phyloP scores from a whole-genome alignment of 306 rosid species.

The Rosa multiflora region DNA sequence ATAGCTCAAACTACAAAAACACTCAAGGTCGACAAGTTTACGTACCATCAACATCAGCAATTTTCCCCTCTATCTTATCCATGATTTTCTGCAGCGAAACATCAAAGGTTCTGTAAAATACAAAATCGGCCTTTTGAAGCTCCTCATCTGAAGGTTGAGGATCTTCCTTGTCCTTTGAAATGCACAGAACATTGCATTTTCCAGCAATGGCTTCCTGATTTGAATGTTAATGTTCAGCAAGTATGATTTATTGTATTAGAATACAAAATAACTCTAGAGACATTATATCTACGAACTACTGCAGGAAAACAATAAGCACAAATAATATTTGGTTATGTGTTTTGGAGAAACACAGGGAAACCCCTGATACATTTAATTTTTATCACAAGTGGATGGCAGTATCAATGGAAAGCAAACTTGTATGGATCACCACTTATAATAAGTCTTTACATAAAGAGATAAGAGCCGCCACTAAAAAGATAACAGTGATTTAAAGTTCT shows the following conservation, averaged over 20 bases:
- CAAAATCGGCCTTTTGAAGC: slow-evolving; percentile 60
- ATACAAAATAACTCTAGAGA: not conserved
- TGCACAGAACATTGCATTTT: slow-evolving; percentile 76
- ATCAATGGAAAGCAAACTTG: not conserved
- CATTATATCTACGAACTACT: not conserved
- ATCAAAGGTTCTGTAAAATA: slow-evolving; percentile 77
- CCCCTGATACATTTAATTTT: not conserved
- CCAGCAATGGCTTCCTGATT: slow-evolving; percentile 89
- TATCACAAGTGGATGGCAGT: not conserved
- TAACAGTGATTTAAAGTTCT: not conserved
- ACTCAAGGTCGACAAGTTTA: not conserved
- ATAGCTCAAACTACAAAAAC: slow-evolving; percentile 11
- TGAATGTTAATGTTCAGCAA: not conserved
- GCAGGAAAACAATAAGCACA: not conserved
- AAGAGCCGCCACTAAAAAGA: not conserved
- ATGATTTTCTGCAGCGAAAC: slow-evolving; percentile 43
- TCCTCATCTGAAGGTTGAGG: slow-evolving; percentile 54
- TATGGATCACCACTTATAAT: not conserved
- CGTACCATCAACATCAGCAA: slow-evolving; percentile 68
- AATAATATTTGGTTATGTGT: not conserved
- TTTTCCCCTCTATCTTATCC: slow-evolving; percentile 48
- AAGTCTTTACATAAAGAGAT: not conserved
- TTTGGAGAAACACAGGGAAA: not conserved
- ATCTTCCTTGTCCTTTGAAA: slow-evolving; percentile 62
- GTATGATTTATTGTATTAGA: not conserved